Evolutionary conservation across 1,284 basidiomycete species (phyloP), one percentile per base, ranked within the genome.

Genomic region (Mrakiaceae sp.): DNA sequence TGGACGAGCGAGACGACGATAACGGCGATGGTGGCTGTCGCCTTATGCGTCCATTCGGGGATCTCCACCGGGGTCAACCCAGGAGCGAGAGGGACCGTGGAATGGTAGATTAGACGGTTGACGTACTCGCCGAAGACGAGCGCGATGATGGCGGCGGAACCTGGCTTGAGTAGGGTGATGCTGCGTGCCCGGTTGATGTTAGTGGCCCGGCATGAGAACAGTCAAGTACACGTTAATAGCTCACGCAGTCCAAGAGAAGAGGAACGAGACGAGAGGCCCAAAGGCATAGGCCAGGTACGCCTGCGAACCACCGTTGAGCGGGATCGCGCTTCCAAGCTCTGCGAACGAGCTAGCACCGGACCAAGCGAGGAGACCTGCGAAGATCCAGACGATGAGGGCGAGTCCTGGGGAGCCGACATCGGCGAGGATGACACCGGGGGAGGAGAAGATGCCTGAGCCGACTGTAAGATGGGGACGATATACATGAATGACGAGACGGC

Each of bases 31-130:
- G 83, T 77, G 7, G 90, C 95, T 42, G 89, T 90, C 2, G 8
- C 76, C 78, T 95, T 96, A 77, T 90, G 90, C n/a, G 88, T 84
- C 92, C 91, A 96, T 68, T 87, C 83, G 47, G 94, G 91, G 63
- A 95, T 86, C 54, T 83, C 84, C 71, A 88, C 85, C 6, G 84
- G 82, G 46, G 68, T 84, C 27, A 27, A 81, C 72, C 81, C 64
- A 78, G 79, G 72, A 87, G 84, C 82, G 84, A 85, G 72, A 88
- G 81, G 67, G 89, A 72, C 71, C 27, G 74, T 66, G 2, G 71
- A 69, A 61, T 81, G 79, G 59, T 76, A 79, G 27, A 81, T 63
- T 57, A 82, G 76, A 5, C 81, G 74, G 54, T 79, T 95, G 65
- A 96, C 75, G 73, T 98, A 98, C 78, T 98, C 95, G 39, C 79